These are phyloP conservation scores for Aspergillus carlsbadensis DNA, from an alignment of 495 filamentous ascomycete species.

Conservation along the genomic window DNA sequence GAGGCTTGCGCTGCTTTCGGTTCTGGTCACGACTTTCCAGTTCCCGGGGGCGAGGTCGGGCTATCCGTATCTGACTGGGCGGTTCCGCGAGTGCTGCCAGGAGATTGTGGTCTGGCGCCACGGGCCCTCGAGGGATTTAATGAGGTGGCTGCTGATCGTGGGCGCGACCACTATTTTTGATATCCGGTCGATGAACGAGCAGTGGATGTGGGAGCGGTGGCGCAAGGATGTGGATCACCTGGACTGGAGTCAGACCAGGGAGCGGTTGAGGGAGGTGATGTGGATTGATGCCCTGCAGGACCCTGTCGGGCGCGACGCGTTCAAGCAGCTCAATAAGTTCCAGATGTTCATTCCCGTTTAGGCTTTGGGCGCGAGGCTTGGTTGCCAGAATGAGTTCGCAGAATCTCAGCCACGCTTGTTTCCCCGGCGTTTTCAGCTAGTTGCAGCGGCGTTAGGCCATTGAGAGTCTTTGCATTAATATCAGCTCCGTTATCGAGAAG, in stretches of 20 bases:
- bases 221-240: neutral
- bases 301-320: neutral
- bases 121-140: neutral
- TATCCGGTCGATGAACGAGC: neutral
- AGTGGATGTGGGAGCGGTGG: neutral
- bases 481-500: too few species aligned
- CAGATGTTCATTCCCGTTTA: too few species aligned
- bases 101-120: neutral
- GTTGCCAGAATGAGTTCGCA: too few species aligned
- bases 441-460: too few species aligned
- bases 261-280: neutral
- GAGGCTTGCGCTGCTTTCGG: neutral
- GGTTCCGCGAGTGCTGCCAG: neutral
- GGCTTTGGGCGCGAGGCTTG: too few species aligned
- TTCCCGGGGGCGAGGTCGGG: neutral
- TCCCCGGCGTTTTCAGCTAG: too few species aligned
- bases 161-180: neutral
- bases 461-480: too few species aligned
- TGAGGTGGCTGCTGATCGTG: neutral
- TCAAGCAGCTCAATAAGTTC: neutral
- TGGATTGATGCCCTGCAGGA: neutral
- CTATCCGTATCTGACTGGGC: neutral
- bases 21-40: neutral
- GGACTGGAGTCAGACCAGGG: neutral
- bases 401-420: too few species aligned